Percentiles rank a stretch among this genome's conserved stretches.
phyloP scores from a whole-genome alignment of 2,329 filamentous ascomycete species.

The Diaporthe sp. region DNA sequence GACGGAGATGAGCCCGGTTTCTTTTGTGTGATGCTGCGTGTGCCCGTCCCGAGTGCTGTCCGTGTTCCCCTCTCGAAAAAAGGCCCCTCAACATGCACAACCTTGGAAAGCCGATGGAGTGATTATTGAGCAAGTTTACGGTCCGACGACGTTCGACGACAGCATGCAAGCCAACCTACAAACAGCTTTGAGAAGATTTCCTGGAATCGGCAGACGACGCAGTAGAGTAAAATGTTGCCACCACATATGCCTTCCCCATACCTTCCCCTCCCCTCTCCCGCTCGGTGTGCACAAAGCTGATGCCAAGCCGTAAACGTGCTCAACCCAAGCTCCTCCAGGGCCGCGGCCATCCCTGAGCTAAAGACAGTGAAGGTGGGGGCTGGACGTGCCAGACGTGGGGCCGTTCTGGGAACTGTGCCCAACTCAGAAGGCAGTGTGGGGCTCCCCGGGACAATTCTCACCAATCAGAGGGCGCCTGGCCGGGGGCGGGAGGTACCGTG shows the following conservation, averaged over 20 bases:
- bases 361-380: slow-evolving; percentile 6
- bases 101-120: slow-evolving; percentile 4
- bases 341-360: slow-evolving; percentile 18
- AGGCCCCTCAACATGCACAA: background rate
- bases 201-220: background rate
- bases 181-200: background rate
- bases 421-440: background rate
- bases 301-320: slow-evolving; percentile 38
- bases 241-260: background rate
- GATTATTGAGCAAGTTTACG: slow-evolving; percentile 29
- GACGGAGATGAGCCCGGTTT: background rate
- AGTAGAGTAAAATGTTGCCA: background rate
- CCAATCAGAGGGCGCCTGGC: background rate
- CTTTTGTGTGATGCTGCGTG: background rate
- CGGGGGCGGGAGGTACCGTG: slow-evolving; percentile 16
- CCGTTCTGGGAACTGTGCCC: background rate
- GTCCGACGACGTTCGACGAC: background rate
- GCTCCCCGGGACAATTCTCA: background rate
- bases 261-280: background rate
- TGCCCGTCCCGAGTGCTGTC: background rate
- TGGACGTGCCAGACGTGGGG: slow-evolving; percentile 9
- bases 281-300: slow-evolving; percentile 1
- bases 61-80: background rate
- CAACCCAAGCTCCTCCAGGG: slow-evolving; percentile 23
- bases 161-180: background rate